phyloP scores from a whole-genome alignment of 306 rosid genomes.

The Psophocarpus tetragonolobus region DNA sequence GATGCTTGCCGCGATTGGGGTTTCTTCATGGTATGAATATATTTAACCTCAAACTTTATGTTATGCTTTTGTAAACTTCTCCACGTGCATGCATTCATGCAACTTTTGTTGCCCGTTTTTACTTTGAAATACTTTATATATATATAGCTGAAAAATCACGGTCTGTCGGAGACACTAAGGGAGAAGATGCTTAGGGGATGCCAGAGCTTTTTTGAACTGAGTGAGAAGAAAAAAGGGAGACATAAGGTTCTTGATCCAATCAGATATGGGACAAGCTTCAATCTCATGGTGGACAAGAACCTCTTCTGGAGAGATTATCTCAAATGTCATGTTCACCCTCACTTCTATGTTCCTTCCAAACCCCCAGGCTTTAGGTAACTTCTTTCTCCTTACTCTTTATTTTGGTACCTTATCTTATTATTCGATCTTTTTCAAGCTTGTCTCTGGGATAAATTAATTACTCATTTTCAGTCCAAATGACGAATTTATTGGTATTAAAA shows the following conservation, averaged over 20 bases:
- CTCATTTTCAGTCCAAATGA: too few species aligned
- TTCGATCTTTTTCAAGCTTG: too few species aligned
- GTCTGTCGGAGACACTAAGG: conserved; percentile 46
- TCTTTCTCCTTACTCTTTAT: background rate
- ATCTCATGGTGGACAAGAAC: conserved; percentile 42
- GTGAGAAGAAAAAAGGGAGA: conserved; percentile 51
- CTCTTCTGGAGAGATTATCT: conserved; percentile 70
- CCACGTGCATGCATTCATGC: background rate
- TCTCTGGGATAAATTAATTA: too few species aligned
- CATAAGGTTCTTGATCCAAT: conserved; percentile 47
- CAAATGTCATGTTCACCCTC: conserved; percentile 65
- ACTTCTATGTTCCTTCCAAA: conserved; percentile 50
- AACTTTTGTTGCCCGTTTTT: background rate
- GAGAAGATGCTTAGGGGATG: conserved; percentile 31
- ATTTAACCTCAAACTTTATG: background rate
- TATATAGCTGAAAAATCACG: conserved; percentile 57
- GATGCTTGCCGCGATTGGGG: conserved; percentile 61
- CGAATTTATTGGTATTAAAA: too few species aligned
- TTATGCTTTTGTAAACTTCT: background rate
- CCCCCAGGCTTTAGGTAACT: conserved; percentile 55
- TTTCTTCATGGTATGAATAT: conserved; percentile 48
- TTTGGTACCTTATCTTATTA: too few species aligned
- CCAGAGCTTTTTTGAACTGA: conserved; percentile 46
- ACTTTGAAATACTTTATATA: background rate
- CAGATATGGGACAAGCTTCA: conserved; percentile 65